phyloP scores from a whole-genome alignment of 306 rosid genomes.

The Quercus glauca region DNA sequence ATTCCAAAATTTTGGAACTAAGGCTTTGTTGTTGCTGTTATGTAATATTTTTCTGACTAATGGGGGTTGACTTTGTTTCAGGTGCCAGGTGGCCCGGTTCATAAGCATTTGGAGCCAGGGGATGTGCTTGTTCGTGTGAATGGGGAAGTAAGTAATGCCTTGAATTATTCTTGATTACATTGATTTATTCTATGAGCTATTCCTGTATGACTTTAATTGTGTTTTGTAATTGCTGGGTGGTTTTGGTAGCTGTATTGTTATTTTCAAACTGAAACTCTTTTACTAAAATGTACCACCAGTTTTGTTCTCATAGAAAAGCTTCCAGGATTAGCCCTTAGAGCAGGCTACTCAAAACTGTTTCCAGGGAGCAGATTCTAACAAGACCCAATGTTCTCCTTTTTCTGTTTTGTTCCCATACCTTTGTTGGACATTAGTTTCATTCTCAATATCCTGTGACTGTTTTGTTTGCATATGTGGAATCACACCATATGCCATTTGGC shows the following conservation, averaged over 20 bases:
- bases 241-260: not conserved
- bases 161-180: not conserved
- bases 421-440: not conserved
- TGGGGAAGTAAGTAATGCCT: constrained; percentile 72
- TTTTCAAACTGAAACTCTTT: not conserved
- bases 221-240: not conserved
- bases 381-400: not conserved
- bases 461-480: not conserved
- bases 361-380: not conserved
- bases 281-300: not conserved
- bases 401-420: not conserved
- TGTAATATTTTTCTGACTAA: constrained; percentile 4
- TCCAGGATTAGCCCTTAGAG: not conserved
- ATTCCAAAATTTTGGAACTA: no score
- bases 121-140: constrained; percentile 92
- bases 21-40: no score
- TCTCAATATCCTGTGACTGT: not conserved
- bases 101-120: constrained; percentile 85
- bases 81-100: constrained; percentile 97
- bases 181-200: not conserved
- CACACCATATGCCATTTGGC: not conserved
- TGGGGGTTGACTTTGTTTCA: constrained; percentile 42
- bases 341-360: no score
- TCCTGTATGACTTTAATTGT: not conserved
- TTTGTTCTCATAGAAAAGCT: not conserved